Conservation (phyloP, 2,329 filamentous ascomycete species). For the Cladosporium cucumerinum region DNA sequence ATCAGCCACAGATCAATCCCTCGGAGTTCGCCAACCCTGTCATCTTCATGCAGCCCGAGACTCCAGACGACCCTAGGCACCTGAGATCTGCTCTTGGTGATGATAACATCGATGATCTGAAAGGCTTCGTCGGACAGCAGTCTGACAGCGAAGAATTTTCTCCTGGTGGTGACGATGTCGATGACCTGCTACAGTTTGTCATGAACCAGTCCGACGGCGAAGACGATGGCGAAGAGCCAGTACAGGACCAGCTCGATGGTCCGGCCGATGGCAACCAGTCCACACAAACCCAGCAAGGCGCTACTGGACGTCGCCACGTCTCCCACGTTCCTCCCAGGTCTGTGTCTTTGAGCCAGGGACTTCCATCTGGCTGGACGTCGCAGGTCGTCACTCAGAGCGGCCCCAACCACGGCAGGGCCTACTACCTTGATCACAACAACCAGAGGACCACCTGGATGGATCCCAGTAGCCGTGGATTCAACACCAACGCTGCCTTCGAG, state of each 20-base stretch:
- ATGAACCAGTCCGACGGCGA: background rate
- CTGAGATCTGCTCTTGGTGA: background rate
- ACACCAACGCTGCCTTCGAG: background rate
- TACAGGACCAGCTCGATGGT: background rate
- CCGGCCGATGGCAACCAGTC: background rate
- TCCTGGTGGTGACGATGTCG: background rate
- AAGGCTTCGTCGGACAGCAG: background rate
- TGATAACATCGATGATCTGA: background rate
- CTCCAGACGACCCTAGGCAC: background rate
- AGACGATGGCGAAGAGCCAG: background rate
- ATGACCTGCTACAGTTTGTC: background rate
- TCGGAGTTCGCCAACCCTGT: background rate
- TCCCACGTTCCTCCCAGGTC: background rate
- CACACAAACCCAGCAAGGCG: background rate
- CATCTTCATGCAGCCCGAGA: background rate
- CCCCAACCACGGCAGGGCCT: background rate
- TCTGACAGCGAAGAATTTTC: background rate
- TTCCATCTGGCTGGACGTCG: background rate
- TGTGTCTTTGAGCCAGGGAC: background rate
- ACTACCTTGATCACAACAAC: background rate
- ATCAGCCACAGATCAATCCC: background rate
- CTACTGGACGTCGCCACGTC: background rate
- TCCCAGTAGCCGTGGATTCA: background rate
- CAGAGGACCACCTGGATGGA: background rate
- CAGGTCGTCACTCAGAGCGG: rapidly evolving